Percentiles rank a stretch among this genome's conserved stretches.
Evolutionary conservation across 441 rosid species (phyloP).

Genomic region (Codiaeum variegatum): DNA sequence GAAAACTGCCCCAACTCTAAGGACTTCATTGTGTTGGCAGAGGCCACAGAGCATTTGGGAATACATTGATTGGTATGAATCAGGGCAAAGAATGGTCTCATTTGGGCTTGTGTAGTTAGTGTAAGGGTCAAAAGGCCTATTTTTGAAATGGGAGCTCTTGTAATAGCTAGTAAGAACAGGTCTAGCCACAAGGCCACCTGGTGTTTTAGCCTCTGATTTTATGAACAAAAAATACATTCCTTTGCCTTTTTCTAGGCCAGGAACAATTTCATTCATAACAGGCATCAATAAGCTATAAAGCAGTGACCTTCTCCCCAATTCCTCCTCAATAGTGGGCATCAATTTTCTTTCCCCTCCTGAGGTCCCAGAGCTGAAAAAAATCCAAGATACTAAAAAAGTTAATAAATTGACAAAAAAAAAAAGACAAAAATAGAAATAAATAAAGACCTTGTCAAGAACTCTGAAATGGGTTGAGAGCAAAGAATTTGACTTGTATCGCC

Average conservation of each 20-base stretch:
- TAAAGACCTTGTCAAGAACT: conserved; percentile 77
- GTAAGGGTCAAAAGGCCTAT: conserved; percentile 82
- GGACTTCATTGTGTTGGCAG: conserved; percentile 71
- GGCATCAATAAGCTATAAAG: conserved; percentile 92
- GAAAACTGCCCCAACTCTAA: conserved; percentile 93
- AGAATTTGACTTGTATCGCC: conserved; percentile 84
- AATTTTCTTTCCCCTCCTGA: conserved; percentile 94
- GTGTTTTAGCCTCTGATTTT: conserved; percentile 85
- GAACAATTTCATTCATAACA: conserved; percentile 79
- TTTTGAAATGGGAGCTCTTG: conserved; percentile 76
- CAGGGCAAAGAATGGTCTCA: conserved; percentile 86
- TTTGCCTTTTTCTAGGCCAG: conserved; percentile 86
- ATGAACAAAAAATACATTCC: conserved; percentile 96
- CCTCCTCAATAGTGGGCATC: conserved; percentile 96
- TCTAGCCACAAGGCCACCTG: conserved; percentile 81
- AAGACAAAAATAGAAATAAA: neutral
- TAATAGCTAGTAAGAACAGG: conserved; percentile 92
- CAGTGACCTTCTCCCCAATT: conserved; percentile 67
- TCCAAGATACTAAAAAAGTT: conserved; percentile 14
- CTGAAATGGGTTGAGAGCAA: conserved; percentile 85
- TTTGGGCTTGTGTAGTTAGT: conserved; percentile 97
- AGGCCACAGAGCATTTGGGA: conserved; percentile 95
- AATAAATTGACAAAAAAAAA: neutral
- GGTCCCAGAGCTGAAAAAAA: conserved; percentile 74
- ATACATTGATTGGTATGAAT: conserved; percentile 94